Evolutionary conservation across 768 basidiomycete genomes (phyloP).

Genomic region (Cystobasidium ongulense): DNA sequence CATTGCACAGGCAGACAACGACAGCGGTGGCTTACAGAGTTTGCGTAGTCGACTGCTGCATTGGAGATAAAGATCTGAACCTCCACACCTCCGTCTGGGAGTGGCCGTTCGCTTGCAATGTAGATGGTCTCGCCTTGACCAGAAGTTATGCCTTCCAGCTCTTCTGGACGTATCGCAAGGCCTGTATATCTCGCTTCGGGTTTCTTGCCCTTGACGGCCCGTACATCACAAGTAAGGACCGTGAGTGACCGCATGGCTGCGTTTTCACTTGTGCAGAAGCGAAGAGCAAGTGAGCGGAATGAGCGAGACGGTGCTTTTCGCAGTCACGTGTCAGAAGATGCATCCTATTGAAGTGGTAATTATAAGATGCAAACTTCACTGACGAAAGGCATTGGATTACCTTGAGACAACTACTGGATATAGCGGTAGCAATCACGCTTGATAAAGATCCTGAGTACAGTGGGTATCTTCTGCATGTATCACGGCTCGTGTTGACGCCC

Average conservation of each 20-base stretch:
- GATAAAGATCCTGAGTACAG: too few relatives aligned
- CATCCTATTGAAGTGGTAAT: too few relatives aligned
- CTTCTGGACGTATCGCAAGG: constrained; percentile 28
- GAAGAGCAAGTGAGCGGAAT: too few relatives aligned
- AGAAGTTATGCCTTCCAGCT: background rate
- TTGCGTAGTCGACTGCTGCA: background rate
- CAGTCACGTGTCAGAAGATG: too few relatives aligned
- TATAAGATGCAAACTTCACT: too few relatives aligned
- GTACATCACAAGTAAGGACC: background rate
- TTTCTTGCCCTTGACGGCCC: constrained; percentile 25
- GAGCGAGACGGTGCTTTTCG: too few relatives aligned
- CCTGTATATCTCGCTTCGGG: constrained; percentile 22
- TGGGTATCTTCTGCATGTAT: too few relatives aligned
- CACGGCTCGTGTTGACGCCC: background rate
- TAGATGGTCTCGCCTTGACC: constrained; percentile 22
- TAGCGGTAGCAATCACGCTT: too few relatives aligned
- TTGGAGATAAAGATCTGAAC: constrained; percentile 15
- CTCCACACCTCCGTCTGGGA: constrained; percentile 28
- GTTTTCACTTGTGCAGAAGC: background rate
- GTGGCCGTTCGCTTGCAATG: constrained; percentile 6
- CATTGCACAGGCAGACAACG: background rate
- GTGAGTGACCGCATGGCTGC: constrained; percentile 7
- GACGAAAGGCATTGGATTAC: too few relatives aligned
- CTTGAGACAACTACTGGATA: too few relatives aligned
- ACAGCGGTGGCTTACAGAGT: constrained; percentile 14